phyloP scores from a whole-genome alignment of 2,329 filamentous ascomycete species.

The Talaromyces sp. region DNA sequence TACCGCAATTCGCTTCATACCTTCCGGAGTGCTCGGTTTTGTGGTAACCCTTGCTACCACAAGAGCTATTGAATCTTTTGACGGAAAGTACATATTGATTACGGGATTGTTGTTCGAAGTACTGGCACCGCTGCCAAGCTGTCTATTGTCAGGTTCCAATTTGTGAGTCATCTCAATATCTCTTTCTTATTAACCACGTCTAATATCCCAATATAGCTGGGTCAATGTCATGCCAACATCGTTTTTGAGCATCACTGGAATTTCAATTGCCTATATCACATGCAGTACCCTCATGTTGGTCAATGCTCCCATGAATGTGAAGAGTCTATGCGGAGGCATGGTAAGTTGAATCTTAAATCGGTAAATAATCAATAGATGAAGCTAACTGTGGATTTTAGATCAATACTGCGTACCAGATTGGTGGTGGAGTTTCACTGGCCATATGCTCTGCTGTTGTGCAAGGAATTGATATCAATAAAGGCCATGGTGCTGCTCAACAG shows the following conservation, averaged over 20 bases:
- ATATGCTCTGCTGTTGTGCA: neutral
- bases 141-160: neutral
- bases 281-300: slow-evolving; percentile 42
- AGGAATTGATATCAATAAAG: neutral
- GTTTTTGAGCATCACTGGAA: slow-evolving; percentile 40
- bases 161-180: neutral
- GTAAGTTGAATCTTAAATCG: neutral
- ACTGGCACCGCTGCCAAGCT: neutral
- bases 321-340: neutral
- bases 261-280: slow-evolving; percentile 43
- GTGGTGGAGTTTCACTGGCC: neutral
- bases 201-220: slow-evolving; percentile 28
- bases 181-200: neutral
- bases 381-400: neutral
- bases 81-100: neutral
- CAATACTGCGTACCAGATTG: neutral
- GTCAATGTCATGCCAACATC: slow-evolving; percentile 40
- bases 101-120: neutral
- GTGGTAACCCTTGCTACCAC: neutral
- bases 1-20: neutral
- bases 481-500: neutral
- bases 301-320: slow-evolving; percentile 16
- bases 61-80: neutral
- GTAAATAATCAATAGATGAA: neutral
- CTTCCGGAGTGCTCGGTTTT: neutral